Percentiles rank a stretch among this genome's conserved stretches.
These are phyloP conservation scores for Asterionellopsis glacialis DNA, from an alignment of 108 stramenopile genomes.

Conservation along the genomic window DNA sequence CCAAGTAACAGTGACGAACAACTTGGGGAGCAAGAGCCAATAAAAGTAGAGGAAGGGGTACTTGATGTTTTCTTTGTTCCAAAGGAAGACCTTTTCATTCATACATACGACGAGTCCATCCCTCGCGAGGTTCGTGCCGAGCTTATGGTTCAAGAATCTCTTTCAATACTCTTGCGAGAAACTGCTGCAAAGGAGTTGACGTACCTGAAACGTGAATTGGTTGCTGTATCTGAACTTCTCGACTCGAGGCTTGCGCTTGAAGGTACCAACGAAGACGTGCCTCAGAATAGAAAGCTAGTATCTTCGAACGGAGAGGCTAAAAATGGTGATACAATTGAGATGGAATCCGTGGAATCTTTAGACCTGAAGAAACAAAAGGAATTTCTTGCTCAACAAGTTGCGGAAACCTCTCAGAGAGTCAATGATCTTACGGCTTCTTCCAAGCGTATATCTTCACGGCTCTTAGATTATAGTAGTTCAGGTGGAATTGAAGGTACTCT, in stretches of 20 bases:
- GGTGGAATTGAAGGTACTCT: conserved; percentile 27
- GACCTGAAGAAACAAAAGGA: conserved; percentile 21
- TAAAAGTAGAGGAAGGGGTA: conserved; percentile 6
- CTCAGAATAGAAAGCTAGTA: neutral
- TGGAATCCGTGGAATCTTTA: conserved; percentile 11
- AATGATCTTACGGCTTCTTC: conserved; percentile 33
- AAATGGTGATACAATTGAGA: conserved; percentile 7
- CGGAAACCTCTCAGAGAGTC: conserved; percentile 31
- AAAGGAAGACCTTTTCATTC: conserved; percentile 28
- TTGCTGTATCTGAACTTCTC: conserved; percentile 13
- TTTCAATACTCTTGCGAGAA: conserved; percentile 38
- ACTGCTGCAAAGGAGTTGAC: conserved; percentile 37
- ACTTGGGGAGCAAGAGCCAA: conserved; percentile 1
- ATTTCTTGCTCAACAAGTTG: conserved; percentile 25
- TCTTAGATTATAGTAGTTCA: conserved; percentile 33
- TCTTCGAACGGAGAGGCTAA: neutral
- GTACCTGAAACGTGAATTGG: conserved; percentile 16
- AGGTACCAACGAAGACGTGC: neutral
- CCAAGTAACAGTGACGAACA: conserved; percentile 6
- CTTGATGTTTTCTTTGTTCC: conserved; percentile 37
- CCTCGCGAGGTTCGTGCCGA: conserved; percentile 33
- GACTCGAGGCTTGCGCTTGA: conserved; percentile 19
- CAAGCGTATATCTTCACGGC: conserved; percentile 28
- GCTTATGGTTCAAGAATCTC: conserved; percentile 54
- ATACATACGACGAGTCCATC: conserved; percentile 23